Evolutionary conservation across 345 rosid species (phyloP).

Genomic region (Acer yangbiense): DNA sequence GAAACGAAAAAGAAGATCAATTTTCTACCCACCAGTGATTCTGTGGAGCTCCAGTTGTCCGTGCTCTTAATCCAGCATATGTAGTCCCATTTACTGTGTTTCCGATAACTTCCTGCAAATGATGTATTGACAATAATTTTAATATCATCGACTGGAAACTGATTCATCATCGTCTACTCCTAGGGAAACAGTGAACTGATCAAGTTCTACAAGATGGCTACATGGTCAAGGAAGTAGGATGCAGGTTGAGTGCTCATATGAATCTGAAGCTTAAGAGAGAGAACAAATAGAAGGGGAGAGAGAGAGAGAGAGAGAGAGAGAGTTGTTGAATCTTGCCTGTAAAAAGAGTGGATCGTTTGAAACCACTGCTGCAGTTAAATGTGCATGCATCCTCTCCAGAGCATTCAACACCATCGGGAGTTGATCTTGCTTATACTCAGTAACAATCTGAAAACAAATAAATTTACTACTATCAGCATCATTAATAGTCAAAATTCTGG

Average conservation of each 20-base stretch:
- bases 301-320: background rate
- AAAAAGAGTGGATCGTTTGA: conserved; percentile 85
- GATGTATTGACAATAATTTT: conserved; percentile 3
- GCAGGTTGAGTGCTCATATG: too few species aligned
- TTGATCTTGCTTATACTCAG: conserved; percentile 81
- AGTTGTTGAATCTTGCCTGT: conserved; percentile 54
- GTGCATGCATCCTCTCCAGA: conserved; percentile 94
- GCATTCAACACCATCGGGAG: conserved; percentile 78
- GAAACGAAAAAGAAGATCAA: background rate
- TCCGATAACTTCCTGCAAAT: conserved; percentile 82
- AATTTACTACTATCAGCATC: background rate
- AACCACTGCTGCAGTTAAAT: conserved; percentile 93
- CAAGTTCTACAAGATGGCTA: too few species aligned
- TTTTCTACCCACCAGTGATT: conserved; percentile 73
- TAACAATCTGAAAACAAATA: conserved; percentile 55
- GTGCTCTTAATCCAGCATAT: conserved; percentile 91
- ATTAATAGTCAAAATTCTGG: background rate
- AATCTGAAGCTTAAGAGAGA: background rate
- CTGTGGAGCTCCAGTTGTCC: conserved; percentile 99
- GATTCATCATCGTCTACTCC: too few species aligned
- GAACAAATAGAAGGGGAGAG: background rate
- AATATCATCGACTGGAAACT: background rate
- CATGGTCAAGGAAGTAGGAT: too few species aligned
- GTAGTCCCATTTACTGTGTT: conserved; percentile 92
- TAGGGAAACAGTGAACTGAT: too few species aligned